These are phyloP conservation scores for Phycomyces blakesleeanus DNA, from an alignment of 192 early-diverging fungal genomes.

Conservation along the genomic window DNA sequence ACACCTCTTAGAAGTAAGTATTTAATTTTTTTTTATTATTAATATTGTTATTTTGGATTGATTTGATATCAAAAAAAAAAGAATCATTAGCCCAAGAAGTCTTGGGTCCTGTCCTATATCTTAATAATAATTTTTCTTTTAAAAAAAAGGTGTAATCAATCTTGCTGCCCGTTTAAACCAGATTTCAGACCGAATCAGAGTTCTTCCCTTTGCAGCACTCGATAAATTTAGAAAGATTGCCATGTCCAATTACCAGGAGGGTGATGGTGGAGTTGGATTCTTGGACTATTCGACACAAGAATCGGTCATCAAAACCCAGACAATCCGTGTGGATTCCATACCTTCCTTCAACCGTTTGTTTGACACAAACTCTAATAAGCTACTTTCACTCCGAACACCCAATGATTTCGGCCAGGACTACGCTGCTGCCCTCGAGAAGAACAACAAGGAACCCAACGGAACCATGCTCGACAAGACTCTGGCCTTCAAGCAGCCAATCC, in stretches of 20 bases:
- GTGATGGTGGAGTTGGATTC: slow-evolving; percentile 30
- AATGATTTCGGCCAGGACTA: slow-evolving; percentile 30
- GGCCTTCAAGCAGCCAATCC: slow-evolving; percentile 25
- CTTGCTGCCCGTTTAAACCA: slow-evolving; percentile 26
- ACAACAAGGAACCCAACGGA: background rate
- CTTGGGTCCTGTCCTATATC: too few species aligned
- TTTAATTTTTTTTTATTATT: background rate
- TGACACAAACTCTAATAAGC: slow-evolving; percentile 5
- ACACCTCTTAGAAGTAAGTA: slow-evolving; percentile 30
- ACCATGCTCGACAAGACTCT: slow-evolving; percentile 13
- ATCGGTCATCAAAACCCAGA: slow-evolving; percentile 27
- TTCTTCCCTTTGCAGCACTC: slow-evolving; percentile 35
- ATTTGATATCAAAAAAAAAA: too few species aligned
- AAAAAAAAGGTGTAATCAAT: slow-evolving; percentile 28
- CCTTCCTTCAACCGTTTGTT: slow-evolving; percentile 26
- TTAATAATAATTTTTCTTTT: slow-evolving; percentile 6
- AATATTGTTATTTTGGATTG: too few species aligned
- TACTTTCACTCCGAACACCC: slow-evolving; percentile 6
- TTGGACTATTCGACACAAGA: slow-evolving; percentile 13
- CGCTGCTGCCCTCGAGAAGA: background rate
- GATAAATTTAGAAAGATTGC: slow-evolving; percentile 26
- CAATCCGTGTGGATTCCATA: slow-evolving; percentile 30
- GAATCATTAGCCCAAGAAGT: too few species aligned
- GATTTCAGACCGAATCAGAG: slow-evolving; percentile 21
- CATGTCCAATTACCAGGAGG: slow-evolving; percentile 25